Evolutionary conservation across 768 basidiomycete genomes (phyloP), one percentile per base, ranked within the genome.

Genomic region (Termitomyces titanicus): DNA sequence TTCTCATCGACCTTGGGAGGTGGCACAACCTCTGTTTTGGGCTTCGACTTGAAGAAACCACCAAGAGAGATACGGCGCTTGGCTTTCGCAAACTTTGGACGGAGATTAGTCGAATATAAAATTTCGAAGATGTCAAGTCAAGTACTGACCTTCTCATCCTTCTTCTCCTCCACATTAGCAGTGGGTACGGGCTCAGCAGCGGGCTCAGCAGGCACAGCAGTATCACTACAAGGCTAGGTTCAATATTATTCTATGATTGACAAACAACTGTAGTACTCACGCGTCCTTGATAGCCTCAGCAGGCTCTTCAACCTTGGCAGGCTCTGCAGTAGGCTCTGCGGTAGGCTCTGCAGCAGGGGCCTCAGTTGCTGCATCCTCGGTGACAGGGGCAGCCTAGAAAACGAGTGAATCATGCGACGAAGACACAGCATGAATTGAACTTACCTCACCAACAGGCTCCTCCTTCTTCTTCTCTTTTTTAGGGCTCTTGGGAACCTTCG

Each of bases 1-100:
- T 91, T 79, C 77, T 93, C 90, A 59, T 92, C 88, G 54, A 94
- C 89, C 79, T 92, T 94, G 44, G 90, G 79, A 53, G 92, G 83
- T 6, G 85, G 67, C 11, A 78, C 66, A 34, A 84, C 81, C 66
- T 89, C 86, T 13, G 73, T 62, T 74, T 84, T 89, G 67, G 78
- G 74, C 76, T 81, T 89, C 53, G 79, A 47, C 79, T 87, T 92
- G 84, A 95, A 91, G 72, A 95, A 81, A 51, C 88, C 88, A 51
- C 80, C 81, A 40, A 96, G 90, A 24, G 94, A 95, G 57, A 96
- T 74, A 59, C 93, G 91, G 60, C 93, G 92, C 53, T 81, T 74
- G 54, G 92, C 84, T 71, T 94, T 94, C 55, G 66, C 52, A 15
- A 77, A 73, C 70, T 79, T 83, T 62, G 62, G 65, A 20, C 6